Base-by-base conservation (phyloP, 176 grass and related monocot species). In the Dactylis glomerata region DNA sequence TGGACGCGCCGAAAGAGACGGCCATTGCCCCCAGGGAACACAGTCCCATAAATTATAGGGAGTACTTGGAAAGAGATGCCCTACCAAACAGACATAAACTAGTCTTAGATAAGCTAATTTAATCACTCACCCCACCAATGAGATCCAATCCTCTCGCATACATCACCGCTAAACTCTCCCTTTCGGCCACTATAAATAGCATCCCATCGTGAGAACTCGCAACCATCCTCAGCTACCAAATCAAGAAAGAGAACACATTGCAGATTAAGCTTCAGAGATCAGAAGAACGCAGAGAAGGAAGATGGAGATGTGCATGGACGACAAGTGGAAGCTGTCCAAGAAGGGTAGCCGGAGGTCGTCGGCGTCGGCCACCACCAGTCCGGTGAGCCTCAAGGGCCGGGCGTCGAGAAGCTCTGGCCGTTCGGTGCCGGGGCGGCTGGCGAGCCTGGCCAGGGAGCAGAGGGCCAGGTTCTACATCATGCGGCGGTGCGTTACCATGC, bases 401-500 rank as follows among this genome's bases (percentile, higher is more conserved):
- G 20, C 45, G 2, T 81, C 37, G 0, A 59, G 82, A 37, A 30
- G 37, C 64, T 17, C 62, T 0, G 23, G 65, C 54, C 23, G 23
- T 23, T 64, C 82, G 3, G 51, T 90, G 77, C 87, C 85, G 16
- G 87, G 83, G 4, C 79, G 93, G 22, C 85, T 92, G 11, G 86
- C 63, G 10, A 62, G 85, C 45, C 77, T 95, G 14, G 90, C 84
- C 24, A 95, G 75, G 61, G 88, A 90, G 88, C 93, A 95, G 75
- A 87, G 93, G 62, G 93, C 90, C n/a, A 78, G 93, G 49, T 95
- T 95, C 80, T 95, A 90, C 90, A 95, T 95, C 79, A 80, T 95
- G 90, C 90, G 90, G 20, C 90, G 93, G 31, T 92, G 90, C 20
- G 76, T 92, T 76, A 88, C 80, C 80, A 90, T 92, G 93, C 88